These are phyloP conservation scores for Rubia yunnanensis DNA, from an alignment of 257 asterid species.

Conservation along the genomic window DNA sequence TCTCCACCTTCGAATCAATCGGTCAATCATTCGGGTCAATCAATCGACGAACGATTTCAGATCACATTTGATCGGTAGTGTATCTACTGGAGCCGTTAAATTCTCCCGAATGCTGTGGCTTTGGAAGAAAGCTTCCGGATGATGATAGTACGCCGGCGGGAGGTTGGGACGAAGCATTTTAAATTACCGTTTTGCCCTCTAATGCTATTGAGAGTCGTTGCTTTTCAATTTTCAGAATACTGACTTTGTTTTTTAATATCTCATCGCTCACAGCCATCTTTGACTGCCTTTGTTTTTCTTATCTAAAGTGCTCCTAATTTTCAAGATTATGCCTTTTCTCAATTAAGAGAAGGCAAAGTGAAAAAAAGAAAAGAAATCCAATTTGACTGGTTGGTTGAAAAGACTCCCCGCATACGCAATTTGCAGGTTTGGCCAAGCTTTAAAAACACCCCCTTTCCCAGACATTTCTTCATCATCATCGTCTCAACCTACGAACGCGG, in stretches of 20 bases:
- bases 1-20: too few species aligned
- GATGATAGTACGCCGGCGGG: too few species aligned
- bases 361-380: not conserved
- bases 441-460: slow-evolving; percentile 4
- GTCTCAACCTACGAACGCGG: not conserved
- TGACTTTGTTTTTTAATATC: not conserved
- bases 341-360: not conserved
- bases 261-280: not conserved
- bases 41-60: too few species aligned
- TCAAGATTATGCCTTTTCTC: not conserved
- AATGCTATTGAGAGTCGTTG: too few species aligned
- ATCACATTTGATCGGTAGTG: too few species aligned
- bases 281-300: not conserved
- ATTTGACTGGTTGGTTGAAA: slow-evolving; percentile 5
- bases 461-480: slow-evolving; percentile 16
- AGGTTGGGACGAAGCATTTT: too few species aligned
- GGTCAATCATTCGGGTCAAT: too few species aligned
- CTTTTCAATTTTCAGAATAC: too few species aligned
- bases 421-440: not conserved
- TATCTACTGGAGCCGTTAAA: too few species aligned
- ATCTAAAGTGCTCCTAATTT: not conserved
- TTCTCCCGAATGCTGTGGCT: too few species aligned
- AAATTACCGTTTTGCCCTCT: too few species aligned
- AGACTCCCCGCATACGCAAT: not conserved
- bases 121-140: too few species aligned